Evolutionary conservation across 176 grass and related monocot genomes (phyloP), one percentile per base, ranked within the genome.

Genomic region (Chrysopogon serrulatus): DNA sequence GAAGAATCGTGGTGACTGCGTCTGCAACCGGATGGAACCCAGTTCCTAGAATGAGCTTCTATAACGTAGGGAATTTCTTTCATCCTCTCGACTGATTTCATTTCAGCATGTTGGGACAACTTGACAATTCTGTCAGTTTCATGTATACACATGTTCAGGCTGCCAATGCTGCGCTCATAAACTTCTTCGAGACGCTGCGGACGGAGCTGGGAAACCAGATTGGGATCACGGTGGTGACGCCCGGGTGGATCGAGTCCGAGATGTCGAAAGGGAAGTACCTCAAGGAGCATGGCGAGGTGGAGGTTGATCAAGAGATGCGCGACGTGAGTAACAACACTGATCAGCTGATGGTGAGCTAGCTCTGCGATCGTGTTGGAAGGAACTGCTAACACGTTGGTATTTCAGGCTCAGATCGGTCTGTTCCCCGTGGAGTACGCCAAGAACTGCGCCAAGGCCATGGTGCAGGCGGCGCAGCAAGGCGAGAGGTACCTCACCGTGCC

Each of bases 121-220:
- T 1, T 61, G 4, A 2, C 36, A 18, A 3, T n/a, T 11, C 56
- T 80, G 10, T 8, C 41, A 6, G 2, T 76, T 36, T 7, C 62
- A 9, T 34, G 1, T 15, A 26, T 18, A 6, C 16, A 16, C 14
- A 0, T 72, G 5, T 68, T 68, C 67, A 93, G 93, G 93, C 90
- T 35, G 91, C 90, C 41, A 92, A 96, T 75, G 88, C 90, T 18
- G 90, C 93, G 1, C n/a, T 88, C 23, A 89, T 96, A 76, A 89
- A 87, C 78, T 87, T 96, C 85, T 96, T 89, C 5, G 90, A 93
- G 77, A 92, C 93, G 0, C 74, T 96, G 41, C 42, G 80, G 30
- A 73, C 87, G 0, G 88, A 96, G 79, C 74, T 93, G 0, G 79
- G 90, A 1, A 47, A 21, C 9, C 49, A 93, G 41, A 61, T 96